Base-by-base conservation (phyloP, 2,329 filamentous ascomycete genomes). In the Pseudogymnoascus sp. region DNA sequence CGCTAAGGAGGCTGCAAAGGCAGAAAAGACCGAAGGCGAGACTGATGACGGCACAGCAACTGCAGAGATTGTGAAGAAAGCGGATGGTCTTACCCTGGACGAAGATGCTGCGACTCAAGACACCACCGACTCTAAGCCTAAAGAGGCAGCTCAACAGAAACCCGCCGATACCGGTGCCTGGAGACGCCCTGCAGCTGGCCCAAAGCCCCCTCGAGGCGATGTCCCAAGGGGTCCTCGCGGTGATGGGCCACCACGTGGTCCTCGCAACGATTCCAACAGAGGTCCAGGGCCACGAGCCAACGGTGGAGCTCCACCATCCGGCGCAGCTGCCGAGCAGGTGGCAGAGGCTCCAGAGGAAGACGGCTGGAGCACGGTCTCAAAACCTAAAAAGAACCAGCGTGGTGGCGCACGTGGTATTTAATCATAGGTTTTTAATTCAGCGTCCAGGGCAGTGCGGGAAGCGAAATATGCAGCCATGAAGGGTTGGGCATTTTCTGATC, bases 281-380 rank as follows among this genome's bases (percentile, higher is more conserved):
- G 71, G 71, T 16, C 71, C 72, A 65, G 71, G 71, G 18, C 71
- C 72, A 63, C 62, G 69, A 28, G 68, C 69, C 61, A 74, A 79
- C 76, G 68, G 80, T 76, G 62, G 77, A 78, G 37, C 75, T 73
- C 63, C 80, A 81, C 46, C 82, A 64, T 72, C 77, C 10, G 70
- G 78, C 64, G 71, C 73, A 42, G 63, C 71, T 21, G 65, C 72
- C 59, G 74, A 75, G 16, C 69, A 76, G 76, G 67, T 71, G 64
- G 63, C 72, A 62, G 63, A 75, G 71, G 70, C 75, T 70, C 64
- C 75, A 59, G 82, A 84, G 56, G 84, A 84, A 38, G 85, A 88
- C 72, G 85, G 85, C 68, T 88, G 85, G 85, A 86, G 83, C 66
- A 88, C 83, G 25, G 85, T 86, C 62, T 72, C 72, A 10, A 74